A percentile compares a stretch with the other conserved stretches of the same genome.
phyloP scores from a whole-genome alignment of 257 asterid species.

The Coffea eugenioides region DNA sequence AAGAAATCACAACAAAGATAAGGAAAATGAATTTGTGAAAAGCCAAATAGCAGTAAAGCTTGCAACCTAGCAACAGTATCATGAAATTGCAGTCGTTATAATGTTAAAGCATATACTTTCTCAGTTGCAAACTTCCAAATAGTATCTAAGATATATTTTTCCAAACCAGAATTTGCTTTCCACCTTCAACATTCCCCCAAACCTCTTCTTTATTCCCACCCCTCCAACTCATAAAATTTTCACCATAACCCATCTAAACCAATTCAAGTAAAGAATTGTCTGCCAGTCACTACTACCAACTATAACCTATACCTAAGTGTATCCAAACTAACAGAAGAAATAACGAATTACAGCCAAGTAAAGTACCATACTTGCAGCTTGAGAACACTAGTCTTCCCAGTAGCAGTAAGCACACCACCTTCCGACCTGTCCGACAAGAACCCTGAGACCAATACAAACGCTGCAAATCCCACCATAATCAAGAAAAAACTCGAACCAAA shows the following conservation, averaged over 20 bases:
- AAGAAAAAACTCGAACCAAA: slow-evolving; percentile 69
- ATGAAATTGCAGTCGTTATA: background rate
- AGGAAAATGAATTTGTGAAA: slow-evolving; percentile 1
- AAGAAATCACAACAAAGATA: background rate
- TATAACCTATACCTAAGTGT: background rate
- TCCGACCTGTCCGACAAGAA: slow-evolving; percentile 75
- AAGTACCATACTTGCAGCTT: slow-evolving; percentile 68
- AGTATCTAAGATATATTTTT: background rate
- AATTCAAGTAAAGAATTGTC: background rate
- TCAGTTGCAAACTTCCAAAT: background rate
- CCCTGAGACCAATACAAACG: slow-evolving; percentile 74
- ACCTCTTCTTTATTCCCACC: background rate
- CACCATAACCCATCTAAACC: no score
- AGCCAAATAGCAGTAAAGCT: background rate
- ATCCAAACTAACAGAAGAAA: background rate
- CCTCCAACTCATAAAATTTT: background rate
- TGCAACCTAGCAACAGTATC: background rate
- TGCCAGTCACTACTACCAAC: background rate
- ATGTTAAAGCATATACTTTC: background rate
- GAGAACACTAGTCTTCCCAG: slow-evolving; percentile 75
- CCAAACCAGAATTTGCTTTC: background rate
- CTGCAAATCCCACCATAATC: slow-evolving; percentile 63
- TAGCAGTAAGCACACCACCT: slow-evolving; percentile 69
- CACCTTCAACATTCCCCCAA: background rate
- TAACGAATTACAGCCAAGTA: background rate